Evolutionary conservation across 139 green algal species (phyloP), one percentile per base, ranked within the genome.

Genomic region (Nannochloris sp.): DNA sequence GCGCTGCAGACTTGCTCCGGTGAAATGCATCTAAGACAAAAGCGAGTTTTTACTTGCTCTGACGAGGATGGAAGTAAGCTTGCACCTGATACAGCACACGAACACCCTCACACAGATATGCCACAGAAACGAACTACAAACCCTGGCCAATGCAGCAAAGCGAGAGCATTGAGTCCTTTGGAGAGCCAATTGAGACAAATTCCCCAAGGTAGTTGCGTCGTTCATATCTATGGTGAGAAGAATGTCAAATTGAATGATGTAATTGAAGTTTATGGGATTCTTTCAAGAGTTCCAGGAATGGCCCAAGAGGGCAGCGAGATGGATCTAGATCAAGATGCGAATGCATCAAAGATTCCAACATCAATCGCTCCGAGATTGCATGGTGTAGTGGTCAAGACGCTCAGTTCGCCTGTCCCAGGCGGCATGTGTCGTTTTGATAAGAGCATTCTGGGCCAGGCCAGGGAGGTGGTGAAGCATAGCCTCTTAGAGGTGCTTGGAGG

Each of bases 231-330:
- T 30, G 64, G 66, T 11, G 48, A 66, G 6, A 69, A 78, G 13
- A 44, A 58, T n/a, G 49, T 85, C 29, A 62, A 66, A n/a, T 69
- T 88, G 49, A 84, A 87, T 45, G 77, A 85, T 10, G 67, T 86
- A 13, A 66, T 87, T 14, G 82, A 87, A 49, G 68, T 88, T 43
- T 63, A 86, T 37, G 82, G 82, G 13, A 56, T 88, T 20, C 29
- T 87, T 10, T 69, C 56, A 26, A 36, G 62, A 4, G 49, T 69
- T 44, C 79, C 79, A 2, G 67, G 81, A 62, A 70, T 85, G 16
- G 79, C 73, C 10, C 25, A 53, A 14, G 44, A 53, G 1, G 40
- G 62, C 12, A 60, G 30, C 68, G 58, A 71, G 17, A 36, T 40
- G 13, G 33, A 61, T 23, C 14, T 75, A 45, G 23, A 65, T 46